phyloP scores from a whole-genome alignment of 2,329 filamentous ascomycete genomes.

The Aureobasidium sp. region DNA sequence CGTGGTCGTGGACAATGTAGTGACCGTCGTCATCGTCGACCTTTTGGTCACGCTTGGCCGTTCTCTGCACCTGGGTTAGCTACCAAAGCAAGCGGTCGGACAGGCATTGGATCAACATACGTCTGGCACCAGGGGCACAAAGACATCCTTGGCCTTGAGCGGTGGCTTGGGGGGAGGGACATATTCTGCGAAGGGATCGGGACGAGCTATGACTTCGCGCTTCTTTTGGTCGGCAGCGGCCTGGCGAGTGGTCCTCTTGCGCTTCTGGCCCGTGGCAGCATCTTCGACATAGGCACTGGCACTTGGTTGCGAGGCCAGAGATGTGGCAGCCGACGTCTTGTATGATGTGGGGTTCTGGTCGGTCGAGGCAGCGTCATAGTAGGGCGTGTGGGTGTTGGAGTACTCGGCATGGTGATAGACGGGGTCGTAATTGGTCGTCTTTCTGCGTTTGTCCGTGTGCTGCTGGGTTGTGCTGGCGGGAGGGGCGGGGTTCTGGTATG shows the following conservation, averaged over 20 bases:
- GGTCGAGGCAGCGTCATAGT: slow-evolving; percentile 65
- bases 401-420: slow-evolving; percentile 63
- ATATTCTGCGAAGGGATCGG: slow-evolving; percentile 68
- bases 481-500: slow-evolving; percentile 19
- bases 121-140: slow-evolving; percentile 53
- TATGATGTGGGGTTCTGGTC: slow-evolving; percentile 74
- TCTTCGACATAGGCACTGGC: slow-evolving; percentile 59
- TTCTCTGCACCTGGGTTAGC: slow-evolving; percentile 19
- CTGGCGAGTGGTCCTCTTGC: slow-evolving; percentile 74
- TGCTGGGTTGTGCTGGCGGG: slow-evolving; percentile 21
- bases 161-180: slow-evolving; percentile 80
- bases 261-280: slow-evolving; percentile 69
- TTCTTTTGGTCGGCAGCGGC: slow-evolving; percentile 70
- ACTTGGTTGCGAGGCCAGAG: slow-evolving; percentile 61
- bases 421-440: slow-evolving; percentile 61
- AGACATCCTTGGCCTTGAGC: slow-evolving; percentile 69
- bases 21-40: slow-evolving; percentile 96
- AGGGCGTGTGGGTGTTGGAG: slow-evolving; percentile 67
- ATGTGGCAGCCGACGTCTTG: slow-evolving; percentile 78
- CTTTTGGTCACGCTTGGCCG: slow-evolving; percentile 43
- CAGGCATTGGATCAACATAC: slow-evolving; percentile 38
- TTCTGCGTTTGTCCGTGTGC: slow-evolving; percentile 67
- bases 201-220: slow-evolving; percentile 56
- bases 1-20: slow-evolving; percentile 86
- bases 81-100: slow-evolving; percentile 1